phyloP scores from a whole-genome alignment of 2,329 filamentous ascomycete genomes.

The Cladosporium sp. region DNA sequence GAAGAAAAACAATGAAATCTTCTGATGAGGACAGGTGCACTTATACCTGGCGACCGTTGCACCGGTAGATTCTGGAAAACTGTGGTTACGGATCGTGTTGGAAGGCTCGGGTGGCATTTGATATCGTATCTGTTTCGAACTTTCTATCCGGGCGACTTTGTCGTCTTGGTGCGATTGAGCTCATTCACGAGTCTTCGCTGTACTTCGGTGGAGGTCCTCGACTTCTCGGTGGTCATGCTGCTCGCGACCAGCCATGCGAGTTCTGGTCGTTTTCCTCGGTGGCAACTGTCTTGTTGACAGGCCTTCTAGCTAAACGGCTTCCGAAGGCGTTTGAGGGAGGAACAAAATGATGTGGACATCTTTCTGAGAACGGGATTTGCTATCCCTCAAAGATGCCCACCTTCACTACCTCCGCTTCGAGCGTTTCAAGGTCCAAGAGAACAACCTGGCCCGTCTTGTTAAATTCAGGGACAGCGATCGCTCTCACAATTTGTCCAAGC shows the following conservation, averaged over 20 bases:
- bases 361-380: not conserved
- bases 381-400: constrained; percentile 44
- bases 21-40: not conserved
- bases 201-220: not conserved
- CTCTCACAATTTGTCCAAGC: constrained; percentile 66
- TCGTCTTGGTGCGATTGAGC: not conserved
- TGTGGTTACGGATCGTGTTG: not conserved
- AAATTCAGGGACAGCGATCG: constrained; percentile 85
- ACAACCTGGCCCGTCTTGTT: constrained; percentile 75
- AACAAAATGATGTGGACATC: too few species aligned
- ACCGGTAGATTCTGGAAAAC: not conserved
- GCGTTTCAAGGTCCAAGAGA: constrained; percentile 79
- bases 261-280: not conserved
- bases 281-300: not conserved
- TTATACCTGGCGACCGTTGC: not conserved
- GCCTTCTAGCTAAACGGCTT: not conserved
- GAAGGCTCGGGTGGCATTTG: not conserved
- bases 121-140: not conserved
- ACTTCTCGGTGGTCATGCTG: not conserved
- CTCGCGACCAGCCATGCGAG: not conserved
- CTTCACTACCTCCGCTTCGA: constrained; percentile 73
- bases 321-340: not conserved
- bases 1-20: not conserved
- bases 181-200: not conserved
- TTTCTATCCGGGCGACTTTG: not conserved